phyloP scores from a whole-genome alignment of 352 stramenopile species.

The Phytophthora cactorum region DNA sequence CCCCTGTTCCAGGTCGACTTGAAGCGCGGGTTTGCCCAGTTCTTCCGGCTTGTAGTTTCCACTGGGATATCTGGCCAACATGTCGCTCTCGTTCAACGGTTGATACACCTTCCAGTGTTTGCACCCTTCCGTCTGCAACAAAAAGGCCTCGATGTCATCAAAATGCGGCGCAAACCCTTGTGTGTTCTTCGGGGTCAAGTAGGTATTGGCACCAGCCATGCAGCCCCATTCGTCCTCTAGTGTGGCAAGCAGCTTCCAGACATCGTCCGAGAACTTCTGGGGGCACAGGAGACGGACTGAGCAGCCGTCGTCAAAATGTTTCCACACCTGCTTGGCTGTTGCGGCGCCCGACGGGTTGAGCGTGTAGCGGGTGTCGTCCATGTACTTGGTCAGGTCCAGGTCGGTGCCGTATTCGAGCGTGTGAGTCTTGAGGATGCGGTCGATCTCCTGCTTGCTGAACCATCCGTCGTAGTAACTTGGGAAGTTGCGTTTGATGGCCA shows the following conservation, averaged over 20 bases:
- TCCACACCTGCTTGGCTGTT: conserved; percentile 75
- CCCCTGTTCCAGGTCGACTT: conserved; percentile 83
- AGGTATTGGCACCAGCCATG: conserved; percentile 95
- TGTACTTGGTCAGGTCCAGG: conserved; percentile 90
- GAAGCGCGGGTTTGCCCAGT: conserved; percentile 77
- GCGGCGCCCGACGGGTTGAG: conserved; percentile 66
- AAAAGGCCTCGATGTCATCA: conserved; percentile 97
- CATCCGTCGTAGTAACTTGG: conserved; percentile 82
- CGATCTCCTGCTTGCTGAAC: conserved; percentile 75
- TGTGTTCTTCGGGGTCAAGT: conserved; percentile 92
- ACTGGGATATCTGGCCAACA: conserved; percentile 71
- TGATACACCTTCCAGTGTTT: conserved; percentile 95
- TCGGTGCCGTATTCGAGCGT: conserved; percentile 82
- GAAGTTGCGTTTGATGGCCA: conserved; percentile 83
- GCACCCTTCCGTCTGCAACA: conserved; percentile 92
- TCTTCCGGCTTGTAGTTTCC: conserved; percentile 82
- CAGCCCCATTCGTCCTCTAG: conserved; percentile 94
- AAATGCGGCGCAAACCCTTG: conserved; percentile 98
- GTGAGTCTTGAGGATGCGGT: conserved; percentile 78
- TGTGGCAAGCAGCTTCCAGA: conserved; percentile 93
- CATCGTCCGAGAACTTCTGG: conserved; percentile 90
- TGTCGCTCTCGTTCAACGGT: conserved; percentile 56
- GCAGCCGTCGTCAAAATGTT: conserved; percentile 85
- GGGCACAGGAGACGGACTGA: conserved; percentile 93
- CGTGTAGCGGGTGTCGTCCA: conserved; percentile 77